Evolutionary conservation across 1,284 basidiomycete genomes (phyloP).

Genomic region (Sanghuangporus weigelae): DNA sequence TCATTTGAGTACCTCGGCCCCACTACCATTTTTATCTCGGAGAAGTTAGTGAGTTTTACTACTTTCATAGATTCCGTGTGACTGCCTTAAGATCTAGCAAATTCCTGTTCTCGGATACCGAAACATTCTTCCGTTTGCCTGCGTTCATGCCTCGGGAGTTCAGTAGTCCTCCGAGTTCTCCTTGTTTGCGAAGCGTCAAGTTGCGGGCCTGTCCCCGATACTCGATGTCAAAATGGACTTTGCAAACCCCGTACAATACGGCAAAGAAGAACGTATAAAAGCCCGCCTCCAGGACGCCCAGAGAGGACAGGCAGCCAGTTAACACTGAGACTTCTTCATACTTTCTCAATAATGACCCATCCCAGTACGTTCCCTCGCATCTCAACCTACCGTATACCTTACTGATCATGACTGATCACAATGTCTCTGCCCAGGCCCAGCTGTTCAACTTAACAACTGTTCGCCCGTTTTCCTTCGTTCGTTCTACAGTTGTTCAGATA

Average conservation of each 20-base stretch:
- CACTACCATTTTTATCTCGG: neutral
- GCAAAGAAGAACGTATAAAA: neutral
- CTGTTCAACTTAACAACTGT: slow-evolving; percentile 51
- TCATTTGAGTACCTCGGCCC: neutral
- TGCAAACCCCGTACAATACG: neutral
- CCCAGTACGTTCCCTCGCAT: neutral
- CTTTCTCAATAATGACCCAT: neutral
- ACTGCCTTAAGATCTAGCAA: neutral
- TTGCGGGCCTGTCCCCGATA: neutral
- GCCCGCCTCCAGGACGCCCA: neutral
- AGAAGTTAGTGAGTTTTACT: neutral
- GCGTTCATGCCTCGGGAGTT: neutral
- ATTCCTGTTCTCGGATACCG: neutral
- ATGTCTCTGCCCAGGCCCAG: slow-evolving; percentile 28
- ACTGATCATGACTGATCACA: neutral
- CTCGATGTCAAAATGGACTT: neutral
- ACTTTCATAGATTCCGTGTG: neutral
- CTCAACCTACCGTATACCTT: neutral
- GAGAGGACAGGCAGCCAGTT: neutral
- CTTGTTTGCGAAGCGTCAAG: neutral
- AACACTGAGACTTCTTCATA: neutral
- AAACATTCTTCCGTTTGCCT: neutral
- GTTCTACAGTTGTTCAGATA: neutral
- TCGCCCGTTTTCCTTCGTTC: slow-evolving; percentile 19
- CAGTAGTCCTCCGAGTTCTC: neutral